Percentiles rank a stretch among this genome's conserved stretches.
phyloP scores from a whole-genome alignment of 345 rosid species.

The Aurinia saxatilis region DNA sequence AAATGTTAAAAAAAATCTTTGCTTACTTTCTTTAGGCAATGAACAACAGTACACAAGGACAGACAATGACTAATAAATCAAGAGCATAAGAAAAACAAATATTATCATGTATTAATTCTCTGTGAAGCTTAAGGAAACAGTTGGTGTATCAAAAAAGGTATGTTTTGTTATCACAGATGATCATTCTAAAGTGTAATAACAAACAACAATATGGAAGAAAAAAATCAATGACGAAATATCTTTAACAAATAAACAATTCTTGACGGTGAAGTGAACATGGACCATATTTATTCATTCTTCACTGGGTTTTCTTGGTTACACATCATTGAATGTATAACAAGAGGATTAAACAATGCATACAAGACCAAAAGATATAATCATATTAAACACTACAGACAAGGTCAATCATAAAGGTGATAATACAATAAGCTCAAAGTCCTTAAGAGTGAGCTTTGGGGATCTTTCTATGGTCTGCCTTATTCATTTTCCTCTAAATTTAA shows the following conservation, averaged over 20 bases:
- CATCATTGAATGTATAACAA: neutral
- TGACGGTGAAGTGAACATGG: neutral
- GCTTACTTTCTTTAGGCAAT: slow-evolving; percentile 24
- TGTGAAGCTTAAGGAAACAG: slow-evolving; percentile 11
- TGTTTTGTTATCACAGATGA: neutral
- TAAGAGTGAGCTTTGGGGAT: neutral
- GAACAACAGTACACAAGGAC: slow-evolving; percentile 22
- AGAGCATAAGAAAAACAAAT: too few relatives aligned
- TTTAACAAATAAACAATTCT: neutral
- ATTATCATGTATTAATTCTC: slow-evolving; percentile 8
- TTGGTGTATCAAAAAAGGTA: neutral
- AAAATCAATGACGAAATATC: too few relatives aligned
- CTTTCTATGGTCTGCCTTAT: slow-evolving; percentile 31
- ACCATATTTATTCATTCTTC: neutral
- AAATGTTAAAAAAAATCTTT: slow-evolving; percentile 6
- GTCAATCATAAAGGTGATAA: neutral
- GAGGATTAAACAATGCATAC: neutral
- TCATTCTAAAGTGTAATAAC: neutral
- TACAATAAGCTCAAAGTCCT: neutral
- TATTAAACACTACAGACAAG: too few relatives aligned
- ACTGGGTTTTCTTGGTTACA: neutral
- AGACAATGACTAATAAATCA: slow-evolving; percentile 8
- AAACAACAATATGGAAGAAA: neutral
- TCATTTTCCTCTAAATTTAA: slow-evolving; percentile 30
- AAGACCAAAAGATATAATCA: too few relatives aligned